Evolutionary conservation across 352 stramenopile species (phyloP).

Genomic region (Phytophthora rubi): DNA sequence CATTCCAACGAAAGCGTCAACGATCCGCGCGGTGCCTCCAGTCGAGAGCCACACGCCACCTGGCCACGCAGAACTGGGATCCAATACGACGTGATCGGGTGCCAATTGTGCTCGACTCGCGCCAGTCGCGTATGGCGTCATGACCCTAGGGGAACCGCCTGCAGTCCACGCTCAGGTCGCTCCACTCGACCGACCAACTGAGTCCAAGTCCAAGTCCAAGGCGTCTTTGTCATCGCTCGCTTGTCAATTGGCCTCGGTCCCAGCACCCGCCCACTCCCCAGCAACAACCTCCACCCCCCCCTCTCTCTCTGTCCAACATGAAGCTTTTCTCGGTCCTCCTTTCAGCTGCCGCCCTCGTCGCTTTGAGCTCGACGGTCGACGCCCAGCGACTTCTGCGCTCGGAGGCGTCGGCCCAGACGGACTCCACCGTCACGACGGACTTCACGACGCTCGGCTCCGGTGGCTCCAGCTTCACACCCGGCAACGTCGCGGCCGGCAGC

Average conservation of each 20-base stretch:
- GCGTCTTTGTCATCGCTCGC: background rate
- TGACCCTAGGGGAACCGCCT: background rate
- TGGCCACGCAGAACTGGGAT: slow-evolving; percentile 10
- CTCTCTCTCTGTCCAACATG: slow-evolving; percentile 1
- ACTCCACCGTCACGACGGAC: slow-evolving; percentile 25
- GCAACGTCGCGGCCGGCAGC: slow-evolving; percentile 18
- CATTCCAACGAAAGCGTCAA: slow-evolving; percentile 7
- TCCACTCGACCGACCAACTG: too few relatives aligned
- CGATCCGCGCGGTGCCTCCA: slow-evolving; percentile 2
- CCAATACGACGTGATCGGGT: slow-evolving; percentile 13
- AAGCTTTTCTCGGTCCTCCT: slow-evolving; percentile 25
- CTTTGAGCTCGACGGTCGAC: slow-evolving; percentile 17
- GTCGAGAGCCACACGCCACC: slow-evolving; percentile 20
- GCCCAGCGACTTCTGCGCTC: slow-evolving; percentile 31
- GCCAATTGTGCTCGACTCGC: slow-evolving; percentile 6
- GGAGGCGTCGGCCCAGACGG: slow-evolving; percentile 19
- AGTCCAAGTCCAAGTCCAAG: background rate
- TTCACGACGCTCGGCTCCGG: slow-evolving; percentile 19
- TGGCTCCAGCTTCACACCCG: slow-evolving; percentile 20
- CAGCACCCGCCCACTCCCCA: background rate
- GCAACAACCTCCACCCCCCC: background rate
- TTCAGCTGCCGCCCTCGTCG: background rate
- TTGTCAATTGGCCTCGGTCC: slow-evolving; percentile 20
- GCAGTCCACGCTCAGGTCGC: background rate
- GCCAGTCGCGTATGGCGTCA: slow-evolving; percentile 10